Conservation (phyloP, 306 rosid genomes). For the Acacia crassicarpa region DNA sequence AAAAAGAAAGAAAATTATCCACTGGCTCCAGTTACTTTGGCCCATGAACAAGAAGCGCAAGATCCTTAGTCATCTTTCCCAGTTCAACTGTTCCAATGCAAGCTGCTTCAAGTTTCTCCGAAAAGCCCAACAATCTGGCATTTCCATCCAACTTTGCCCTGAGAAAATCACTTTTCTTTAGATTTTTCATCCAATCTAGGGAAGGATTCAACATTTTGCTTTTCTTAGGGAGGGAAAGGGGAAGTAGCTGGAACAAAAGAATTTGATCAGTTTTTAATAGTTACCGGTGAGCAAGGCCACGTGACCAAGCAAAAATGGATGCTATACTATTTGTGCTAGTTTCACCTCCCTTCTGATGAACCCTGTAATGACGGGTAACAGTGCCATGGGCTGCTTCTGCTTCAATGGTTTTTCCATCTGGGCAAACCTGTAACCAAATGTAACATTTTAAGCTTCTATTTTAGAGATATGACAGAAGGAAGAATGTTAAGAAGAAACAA, state of each 20-base stretch:
- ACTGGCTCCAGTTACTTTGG: constrained; percentile 59
- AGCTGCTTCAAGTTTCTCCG: constrained; percentile 83
- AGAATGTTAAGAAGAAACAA: background rate
- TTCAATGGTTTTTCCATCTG: constrained; percentile 96
- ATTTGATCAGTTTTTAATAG: background rate
- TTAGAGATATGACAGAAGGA: constrained; percentile 21
- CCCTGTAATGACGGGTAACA: constrained; percentile 87
- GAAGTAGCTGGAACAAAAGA: background rate
- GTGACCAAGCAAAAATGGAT: constrained; percentile 95
- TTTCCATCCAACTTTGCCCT: constrained; percentile 96
- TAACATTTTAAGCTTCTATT: constrained; percentile 23
- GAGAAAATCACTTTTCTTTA: constrained; percentile 19
- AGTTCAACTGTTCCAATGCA: constrained; percentile 81
- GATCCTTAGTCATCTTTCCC: constrained; percentile 99
- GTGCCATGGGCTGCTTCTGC: constrained; percentile 99
- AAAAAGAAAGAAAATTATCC: constrained; percentile 17
- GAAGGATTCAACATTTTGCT: background rate
- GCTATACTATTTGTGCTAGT: constrained; percentile 99
- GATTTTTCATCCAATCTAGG: background rate
- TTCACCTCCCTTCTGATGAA: constrained; percentile 97
- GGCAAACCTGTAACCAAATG: constrained; percentile 65
- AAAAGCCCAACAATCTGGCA: constrained; percentile 62
- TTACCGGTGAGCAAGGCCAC: constrained; percentile 93
- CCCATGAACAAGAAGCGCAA: constrained; percentile 87
- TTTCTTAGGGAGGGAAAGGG: background rate